Base-by-base conservation (phyloP, 345 rosid species). In the Camelina hispida region DNA sequence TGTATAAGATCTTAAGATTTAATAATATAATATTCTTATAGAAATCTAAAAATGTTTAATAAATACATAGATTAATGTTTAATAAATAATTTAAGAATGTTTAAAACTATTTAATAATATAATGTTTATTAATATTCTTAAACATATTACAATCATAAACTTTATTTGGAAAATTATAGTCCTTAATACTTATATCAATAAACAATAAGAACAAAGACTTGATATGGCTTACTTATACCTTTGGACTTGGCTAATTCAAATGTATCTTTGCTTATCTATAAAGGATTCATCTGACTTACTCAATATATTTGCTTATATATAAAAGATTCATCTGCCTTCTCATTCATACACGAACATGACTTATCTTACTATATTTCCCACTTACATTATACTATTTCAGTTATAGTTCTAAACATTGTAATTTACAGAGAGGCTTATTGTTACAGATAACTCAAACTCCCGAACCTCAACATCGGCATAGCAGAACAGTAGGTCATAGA, bases 401-500 rank as follows among this genome's bases (percentile, higher is more conserved):
- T 9, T 57, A 2, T 38, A 75, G 53, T 20, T 17, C 50, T 9
- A 61, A 34, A 42, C 30, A 76, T 10, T 35, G 18, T 48, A 51
- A 61, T 62, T 9, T 54, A 43, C 56, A 63, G 18, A 42, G 69
- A 67, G 32, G 42, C 23, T 11, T 8, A 20, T 67, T 35, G 22
- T 52, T 30, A 44, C 16, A 50, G 17, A 34, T 3, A 37, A 16
- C 50, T 60, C 37, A 9, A 22, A 60, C 47, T 15, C 56, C n/a
- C 56, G 4, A 51, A 32, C 69, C 54, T 68, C 56, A 51, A 40
- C 25, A 59, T 14, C n/a, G 9, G 32, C 18, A 43, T 62, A 44
- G 59, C 4, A 69, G 12, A 63, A 57, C 71, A 71, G 14, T 37
- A 57, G 60, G 66, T 46, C 42, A 57, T 34, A 35, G 23, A 55